A percentile compares a stretch with the other conserved stretches of the same genome.
Evolutionary conservation across 306 rosid genomes (phyloP).

Genomic region (Fragaria vesca): DNA sequence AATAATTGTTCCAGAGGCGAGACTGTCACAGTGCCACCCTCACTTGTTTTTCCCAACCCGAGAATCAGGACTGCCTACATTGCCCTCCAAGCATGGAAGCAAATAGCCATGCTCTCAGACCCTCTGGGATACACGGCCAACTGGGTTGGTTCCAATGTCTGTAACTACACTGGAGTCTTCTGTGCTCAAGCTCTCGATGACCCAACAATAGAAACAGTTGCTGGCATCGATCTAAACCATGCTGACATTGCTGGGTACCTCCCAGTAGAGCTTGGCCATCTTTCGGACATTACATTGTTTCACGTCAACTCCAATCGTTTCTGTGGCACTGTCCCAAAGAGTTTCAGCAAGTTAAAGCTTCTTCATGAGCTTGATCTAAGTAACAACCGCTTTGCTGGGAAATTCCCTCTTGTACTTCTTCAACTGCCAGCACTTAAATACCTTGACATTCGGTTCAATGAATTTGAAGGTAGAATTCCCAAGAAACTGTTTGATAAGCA

Average conservation of each 20-base stretch:
- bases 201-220: slow-evolving; percentile 49
- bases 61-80: slow-evolving; percentile 52
- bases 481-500: slow-evolving; percentile 56
- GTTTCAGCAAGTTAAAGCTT: slow-evolving; percentile 37
- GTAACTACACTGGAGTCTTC: slow-evolving; percentile 58
- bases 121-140: slow-evolving; percentile 43
- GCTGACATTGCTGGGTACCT: slow-evolving; percentile 70
- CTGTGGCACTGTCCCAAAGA: slow-evolving; percentile 62
- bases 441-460: slow-evolving; percentile 69
- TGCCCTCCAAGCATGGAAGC: slow-evolving; percentile 67
- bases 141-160: slow-evolving; percentile 63
- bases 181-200: slow-evolving; percentile 46
- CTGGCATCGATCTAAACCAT: slow-evolving; percentile 78
- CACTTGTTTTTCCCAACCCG: slow-evolving; percentile 43
- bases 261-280: slow-evolving; percentile 59
- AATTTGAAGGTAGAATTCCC: slow-evolving; percentile 63
- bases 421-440: slow-evolving; percentile 47
- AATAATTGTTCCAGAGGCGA: slow-evolving; percentile 12
- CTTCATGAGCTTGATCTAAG: slow-evolving; percentile 64
- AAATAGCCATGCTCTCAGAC: slow-evolving; percentile 63
- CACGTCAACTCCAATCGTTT: slow-evolving; percentile 70
- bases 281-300: slow-evolving; percentile 52
- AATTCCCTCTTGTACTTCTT: slow-evolving; percentile 53
- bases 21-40: slow-evolving; percentile 12
- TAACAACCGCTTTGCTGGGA: slow-evolving; percentile 65